Conservation (phyloP, 2,329 filamentous ascomycete species). For the Monilinia fructicola region DNA sequence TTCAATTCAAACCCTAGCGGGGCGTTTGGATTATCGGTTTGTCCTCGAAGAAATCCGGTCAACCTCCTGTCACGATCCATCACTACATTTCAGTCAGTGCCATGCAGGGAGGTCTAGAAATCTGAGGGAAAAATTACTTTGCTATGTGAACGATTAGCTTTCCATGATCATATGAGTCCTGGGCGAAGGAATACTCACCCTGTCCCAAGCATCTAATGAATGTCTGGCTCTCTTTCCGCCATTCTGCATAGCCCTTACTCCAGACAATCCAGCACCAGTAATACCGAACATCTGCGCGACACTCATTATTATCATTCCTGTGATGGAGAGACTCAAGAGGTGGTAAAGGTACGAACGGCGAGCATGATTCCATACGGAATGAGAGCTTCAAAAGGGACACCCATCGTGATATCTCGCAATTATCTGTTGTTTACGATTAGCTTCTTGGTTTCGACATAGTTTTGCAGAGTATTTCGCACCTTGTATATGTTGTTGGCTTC, state of each 20-base stretch:
- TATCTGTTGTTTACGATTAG: conserved; percentile 30
- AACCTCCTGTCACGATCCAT: conserved; percentile 46
- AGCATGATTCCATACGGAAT: conserved; percentile 46
- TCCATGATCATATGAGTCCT: conserved; percentile 12
- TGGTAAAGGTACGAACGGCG: conserved; percentile 37
- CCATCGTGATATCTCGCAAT: conserved; percentile 40
- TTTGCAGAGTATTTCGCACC: conserved; percentile 25
- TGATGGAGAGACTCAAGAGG: background rate
- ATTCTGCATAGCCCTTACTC: conserved; percentile 43
- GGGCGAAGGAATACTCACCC: conserved; percentile 36
- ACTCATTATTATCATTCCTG: conserved; percentile 28
- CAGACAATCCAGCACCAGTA: conserved; percentile 43
- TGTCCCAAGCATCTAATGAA: conserved; percentile 46
- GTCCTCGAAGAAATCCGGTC: conserved; percentile 44
- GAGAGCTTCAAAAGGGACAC: conserved; percentile 46
- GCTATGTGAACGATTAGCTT: conserved; percentile 38
- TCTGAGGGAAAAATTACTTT: conserved; percentile 38
- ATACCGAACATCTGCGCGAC: conserved; percentile 44
- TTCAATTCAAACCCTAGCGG: conserved; percentile 45
- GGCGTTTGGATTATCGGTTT: conserved; percentile 42
- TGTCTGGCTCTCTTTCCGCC: conserved; percentile 44
- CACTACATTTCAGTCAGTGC: conserved; percentile 39
- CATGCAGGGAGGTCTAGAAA: background rate
- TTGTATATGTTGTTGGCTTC: conserved; percentile 30
- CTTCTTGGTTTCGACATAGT: background rate